Percentiles rank a stretch among this genome's conserved stretches.
These are phyloP conservation scores for Spinacia oleracea DNA, from an alignment of 179 eudicot species.

Conservation along the genomic window DNA sequence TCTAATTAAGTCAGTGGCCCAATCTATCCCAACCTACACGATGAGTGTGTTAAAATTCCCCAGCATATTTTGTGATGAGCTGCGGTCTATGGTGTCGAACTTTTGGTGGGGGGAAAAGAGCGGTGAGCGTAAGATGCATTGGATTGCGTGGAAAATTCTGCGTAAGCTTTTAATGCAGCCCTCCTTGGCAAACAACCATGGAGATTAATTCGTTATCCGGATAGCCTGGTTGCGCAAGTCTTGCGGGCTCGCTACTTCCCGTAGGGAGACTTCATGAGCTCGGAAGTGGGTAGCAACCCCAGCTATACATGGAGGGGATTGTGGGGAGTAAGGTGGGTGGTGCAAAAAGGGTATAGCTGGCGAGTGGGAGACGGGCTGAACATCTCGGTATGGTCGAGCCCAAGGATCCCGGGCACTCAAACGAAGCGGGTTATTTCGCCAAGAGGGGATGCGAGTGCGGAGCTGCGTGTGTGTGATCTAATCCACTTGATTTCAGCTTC, in stretches of 20 bases:
- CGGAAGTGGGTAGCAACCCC: neutral
- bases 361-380: neutral
- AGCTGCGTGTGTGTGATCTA: neutral
- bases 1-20: no score
- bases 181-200: neutral
- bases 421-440: neutral
- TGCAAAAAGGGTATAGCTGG: neutral
- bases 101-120: no score
- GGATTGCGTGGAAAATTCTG: no score
- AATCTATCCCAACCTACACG: no score
- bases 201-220: neutral
- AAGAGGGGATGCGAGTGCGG: rapidly evolving
- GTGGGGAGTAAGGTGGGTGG: neutral
- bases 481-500: neutral
- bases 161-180: neutral
- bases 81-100: no score
- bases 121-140: no score
- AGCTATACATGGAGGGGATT: neutral
- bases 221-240: neutral
- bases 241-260: neutral
- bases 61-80: no score
- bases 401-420: neutral
- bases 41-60: no score
- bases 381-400: neutral
- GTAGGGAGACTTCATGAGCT: neutral